Evolutionary conservation across 345 rosid species (phyloP), one percentile per base, ranked within the genome.

Genomic region (Ceriops tagal): DNA sequence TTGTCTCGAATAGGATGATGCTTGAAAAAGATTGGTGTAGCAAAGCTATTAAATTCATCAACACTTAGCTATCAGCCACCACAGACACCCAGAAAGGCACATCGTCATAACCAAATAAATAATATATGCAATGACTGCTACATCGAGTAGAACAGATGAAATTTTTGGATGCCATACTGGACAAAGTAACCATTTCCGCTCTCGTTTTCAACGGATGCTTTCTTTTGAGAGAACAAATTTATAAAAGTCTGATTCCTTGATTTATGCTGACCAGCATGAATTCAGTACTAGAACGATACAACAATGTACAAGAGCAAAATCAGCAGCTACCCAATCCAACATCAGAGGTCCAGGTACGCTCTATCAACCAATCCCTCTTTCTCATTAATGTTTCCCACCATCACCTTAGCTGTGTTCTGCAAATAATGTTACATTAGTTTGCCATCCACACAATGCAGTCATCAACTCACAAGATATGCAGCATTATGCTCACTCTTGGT

Each of bases 291-390:
- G 96, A 90, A 58, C 79, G 87, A 67, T 88, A 85, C 72, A 83
- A 69, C 78, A 80, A 69, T 61, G 62, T 68, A 76, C 86, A 83
- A 82, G 85, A 81, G 62, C 88, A 82, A 53, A 82, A 81, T 37
- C 83, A 82, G 66, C 88, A 83, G 58, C 56, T 79, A 56, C 61
- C 70, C 63, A 85, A 77, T 79, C 86, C 89, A 19, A 57, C 78
- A 59, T 77, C 89, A 22, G 91, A 88, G 74, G 81, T 78, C 73
- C 82, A 90, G 89, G 96, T 88, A 86, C 8, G 11, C 26, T 47
- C 31, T 26, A 1, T 26, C 26, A 47, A 56, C 55, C 35, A 58
- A 37, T 67, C 28, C 30, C 18, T 43, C 49, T 43, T 43, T 56
- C 30, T 6, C 59, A 53, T 56, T 56, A 13, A 3, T 13, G 18